phyloP scores from a whole-genome alignment of 352 stramenopile genomes.

The Paralagenidium karlingii region DNA sequence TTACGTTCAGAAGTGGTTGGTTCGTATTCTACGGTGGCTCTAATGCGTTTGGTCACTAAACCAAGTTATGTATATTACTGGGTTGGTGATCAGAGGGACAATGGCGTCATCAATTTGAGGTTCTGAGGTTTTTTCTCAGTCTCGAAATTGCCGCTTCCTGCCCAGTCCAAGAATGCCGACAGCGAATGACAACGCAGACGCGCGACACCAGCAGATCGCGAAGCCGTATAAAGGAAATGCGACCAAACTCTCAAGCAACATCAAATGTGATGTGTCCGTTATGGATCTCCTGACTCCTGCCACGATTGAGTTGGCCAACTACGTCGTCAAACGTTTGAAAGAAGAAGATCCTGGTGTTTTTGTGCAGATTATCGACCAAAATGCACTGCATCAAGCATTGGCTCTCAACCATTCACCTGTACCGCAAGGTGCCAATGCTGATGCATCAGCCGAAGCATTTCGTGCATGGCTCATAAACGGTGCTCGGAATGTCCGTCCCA shows the following conservation, averaged over 20 bases:
- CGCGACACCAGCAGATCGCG: conserved; percentile 1
- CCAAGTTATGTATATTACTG: too few species aligned
- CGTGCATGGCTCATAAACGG: conserved; percentile 4
- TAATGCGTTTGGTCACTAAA: too few species aligned
- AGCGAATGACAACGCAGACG: conserved; percentile 1
- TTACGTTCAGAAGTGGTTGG: too few species aligned
- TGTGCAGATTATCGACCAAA: conserved; percentile 2
- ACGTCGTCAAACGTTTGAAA: conserved; percentile 4
- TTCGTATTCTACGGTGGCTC: too few species aligned
- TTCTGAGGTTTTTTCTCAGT: too few species aligned
- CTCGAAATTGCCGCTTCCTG: conserved; percentile 1
- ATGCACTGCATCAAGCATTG: conserved; percentile 4
- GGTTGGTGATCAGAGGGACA: too few species aligned
- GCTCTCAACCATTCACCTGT: conserved; percentile 4
- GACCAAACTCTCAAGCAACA: conserved; percentile 5
- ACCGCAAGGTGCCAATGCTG: conserved; percentile 3
- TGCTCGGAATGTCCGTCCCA: conserved; percentile 2
- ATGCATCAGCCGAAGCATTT: conserved; percentile 4
- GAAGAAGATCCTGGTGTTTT: conserved; percentile 3
- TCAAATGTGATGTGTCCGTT: conserved; percentile 3
- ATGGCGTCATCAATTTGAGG: too few species aligned
- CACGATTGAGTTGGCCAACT: conserved; percentile 4
- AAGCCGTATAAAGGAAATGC: conserved; percentile 2
- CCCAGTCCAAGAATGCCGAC: neutral
- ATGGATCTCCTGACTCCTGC: conserved; percentile 4